Percentiles rank a stretch among this genome's conserved stretches.
These are phyloP conservation scores for Schizopora paradoxa DNA, from an alignment of 1,284 basidiomycete genomes.

Conservation along the genomic window DNA sequence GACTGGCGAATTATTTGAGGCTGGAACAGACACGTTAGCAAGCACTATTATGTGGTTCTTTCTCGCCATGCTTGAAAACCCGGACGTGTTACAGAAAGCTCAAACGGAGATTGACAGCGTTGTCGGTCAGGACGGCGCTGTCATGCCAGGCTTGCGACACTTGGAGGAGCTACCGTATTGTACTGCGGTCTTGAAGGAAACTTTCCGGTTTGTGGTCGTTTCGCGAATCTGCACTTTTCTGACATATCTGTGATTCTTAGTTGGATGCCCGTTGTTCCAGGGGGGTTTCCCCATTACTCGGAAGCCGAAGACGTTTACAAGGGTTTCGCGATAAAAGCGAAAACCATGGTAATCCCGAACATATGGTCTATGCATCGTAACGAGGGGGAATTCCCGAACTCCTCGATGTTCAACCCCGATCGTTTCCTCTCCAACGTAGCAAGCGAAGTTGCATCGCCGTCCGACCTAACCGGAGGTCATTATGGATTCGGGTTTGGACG, in stretches of 20 bases:
- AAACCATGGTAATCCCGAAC: constrained; percentile 26
- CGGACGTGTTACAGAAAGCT: constrained; percentile 10
- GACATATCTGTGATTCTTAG: background rate
- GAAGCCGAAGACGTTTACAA: constrained; percentile 24
- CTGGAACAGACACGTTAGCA: constrained; percentile 16
- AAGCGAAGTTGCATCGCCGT: background rate
- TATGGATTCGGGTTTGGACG: constrained; percentile 1
- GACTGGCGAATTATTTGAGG: constrained; percentile 13
- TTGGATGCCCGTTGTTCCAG: background rate
- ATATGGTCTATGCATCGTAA: constrained; percentile 23
- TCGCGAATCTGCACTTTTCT: background rate
- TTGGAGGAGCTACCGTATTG: constrained; percentile 11
- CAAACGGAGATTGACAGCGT: constrained; percentile 11
- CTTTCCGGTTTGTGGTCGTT: constrained; percentile 13
- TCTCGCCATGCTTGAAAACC: constrained; percentile 15
- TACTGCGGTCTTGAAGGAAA: constrained; percentile 8
- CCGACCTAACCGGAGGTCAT: background rate
- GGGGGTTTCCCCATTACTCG: constrained; percentile 24
- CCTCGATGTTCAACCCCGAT: constrained; percentile 1
- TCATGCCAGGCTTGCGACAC: constrained; percentile 3
- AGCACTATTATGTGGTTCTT: constrained; percentile 9
- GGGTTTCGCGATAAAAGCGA: constrained; percentile 26
- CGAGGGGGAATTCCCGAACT: background rate
- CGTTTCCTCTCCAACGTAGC: background rate
- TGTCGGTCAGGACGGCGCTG: constrained; percentile 4